Percentiles rank a stretch among this genome's conserved stretches.
Conservation (phyloP, 805 yeast genomes). For the Candida ponderosae region DNA sequence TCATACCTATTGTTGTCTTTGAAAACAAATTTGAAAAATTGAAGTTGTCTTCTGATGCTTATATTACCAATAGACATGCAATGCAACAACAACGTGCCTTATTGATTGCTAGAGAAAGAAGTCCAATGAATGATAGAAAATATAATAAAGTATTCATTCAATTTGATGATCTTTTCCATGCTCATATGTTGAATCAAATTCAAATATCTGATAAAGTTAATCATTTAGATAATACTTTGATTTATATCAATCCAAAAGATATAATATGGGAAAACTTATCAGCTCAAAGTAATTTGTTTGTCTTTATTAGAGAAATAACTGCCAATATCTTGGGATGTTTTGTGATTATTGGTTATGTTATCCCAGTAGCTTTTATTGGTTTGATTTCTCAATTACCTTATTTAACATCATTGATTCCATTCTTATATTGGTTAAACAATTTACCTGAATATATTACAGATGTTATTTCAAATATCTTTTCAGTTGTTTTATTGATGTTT, state of each 20-base stretch:
- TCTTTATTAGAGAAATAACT: constrained; percentile 29
- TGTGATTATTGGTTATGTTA: constrained; percentile 60
- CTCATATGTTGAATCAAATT: constrained; percentile 59
- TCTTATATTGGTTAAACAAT: constrained; percentile 43
- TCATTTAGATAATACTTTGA: constrained; percentile 32
- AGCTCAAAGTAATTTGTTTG: constrained; percentile 27
- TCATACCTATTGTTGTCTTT: constrained; percentile 4
- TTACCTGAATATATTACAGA: constrained; percentile 48
- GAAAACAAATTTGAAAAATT: background rate
- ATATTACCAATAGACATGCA: constrained; percentile 3
- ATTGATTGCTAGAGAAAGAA: constrained; percentile 11
- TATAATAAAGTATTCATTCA: constrained; percentile 50
- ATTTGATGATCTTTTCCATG: constrained; percentile 48
- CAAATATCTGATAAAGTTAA: constrained; percentile 37
- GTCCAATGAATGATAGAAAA: constrained; percentile 18
- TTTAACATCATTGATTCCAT: constrained; percentile 53
- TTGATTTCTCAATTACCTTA: constrained; percentile 68
- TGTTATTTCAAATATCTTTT: constrained; percentile 53
- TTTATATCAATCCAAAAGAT: constrained; percentile 58
- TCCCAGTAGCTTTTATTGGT: constrained; percentile 80
- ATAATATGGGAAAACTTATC: constrained; percentile 63
- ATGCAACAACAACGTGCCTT: constrained; percentile 7
- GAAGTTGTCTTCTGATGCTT: background rate
- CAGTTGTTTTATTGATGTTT: constrained; percentile 56
- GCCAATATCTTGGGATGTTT: constrained; percentile 39